Evolutionary conservation across 2,329 filamentous ascomycete species (phyloP), one percentile per base, ranked within the genome.

Genomic region (Talaromyces sp.): DNA sequence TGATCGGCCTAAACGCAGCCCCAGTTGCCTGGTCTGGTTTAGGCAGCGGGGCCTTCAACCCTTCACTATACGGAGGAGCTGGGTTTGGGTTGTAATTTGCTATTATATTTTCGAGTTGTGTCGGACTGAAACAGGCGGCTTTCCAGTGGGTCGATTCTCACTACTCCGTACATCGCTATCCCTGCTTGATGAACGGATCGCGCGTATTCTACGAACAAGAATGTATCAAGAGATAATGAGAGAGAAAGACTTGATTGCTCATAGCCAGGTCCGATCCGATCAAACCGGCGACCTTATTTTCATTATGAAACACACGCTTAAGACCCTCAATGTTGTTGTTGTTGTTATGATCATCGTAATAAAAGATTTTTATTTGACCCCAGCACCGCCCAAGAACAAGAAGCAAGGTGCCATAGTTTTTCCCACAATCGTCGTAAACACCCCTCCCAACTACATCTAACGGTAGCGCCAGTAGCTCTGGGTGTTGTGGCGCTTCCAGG

Each of bases 401-500:
- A 72, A 70, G 68, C 67, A 74, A 68, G 66, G 66, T 67, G 68
- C 66, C 68, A 68, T 60, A 63, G 51, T 68, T 19, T 35, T 56
- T 51, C 56, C 68, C 43, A 35, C 24, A 55, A 54, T 68, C 66
- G 63, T 60, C 61, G 68, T 64, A 68, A 66, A 68, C 64, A 24
- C 64, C 58, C 64, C 64, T 58, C 64, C 62, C 62, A 66, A 29
- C 27, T 29, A 71, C 70, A 64, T 66, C 68, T 79, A 96, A 83
- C 92, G 88, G 90, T 97, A 97, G 81, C 92, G 88, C 92, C 93
- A 97, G 80, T 96, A 91, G 75, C 90, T 96, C 79, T 96, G 88
- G 81, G 93, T 99, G 90, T 99, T 99, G 87, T 96, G 92, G 80
- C 90, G 88, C 91, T 96, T 96, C 95, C 94, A 99, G 80, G 93